phyloP scores from a whole-genome alignment of 495 filamentous ascomycete genomes.

The Elaphomyces granulatus region DNA sequence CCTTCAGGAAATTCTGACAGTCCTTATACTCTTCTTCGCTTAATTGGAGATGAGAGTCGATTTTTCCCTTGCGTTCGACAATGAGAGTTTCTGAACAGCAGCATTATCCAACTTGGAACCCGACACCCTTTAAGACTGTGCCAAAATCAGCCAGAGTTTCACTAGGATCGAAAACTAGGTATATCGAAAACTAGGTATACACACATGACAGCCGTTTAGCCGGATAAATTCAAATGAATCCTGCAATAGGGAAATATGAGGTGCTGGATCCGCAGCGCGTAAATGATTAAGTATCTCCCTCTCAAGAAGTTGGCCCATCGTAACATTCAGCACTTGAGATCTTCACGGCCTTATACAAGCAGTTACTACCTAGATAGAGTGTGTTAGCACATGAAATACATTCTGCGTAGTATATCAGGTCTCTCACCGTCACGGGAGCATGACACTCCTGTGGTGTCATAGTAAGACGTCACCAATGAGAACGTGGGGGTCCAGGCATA shows the following conservation, averaged over 20 bases:
- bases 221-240: slow-evolving; percentile 12
- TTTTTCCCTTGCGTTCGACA: too few relatives aligned
- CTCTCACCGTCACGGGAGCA: too few relatives aligned
- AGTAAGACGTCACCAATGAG: neutral
- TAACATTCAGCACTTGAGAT: slow-evolving; percentile 2
- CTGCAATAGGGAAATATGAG: slow-evolving; percentile 7
- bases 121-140: slow-evolving; percentile 2
- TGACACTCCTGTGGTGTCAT: neutral
- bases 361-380: too few relatives aligned
- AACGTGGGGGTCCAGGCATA: neutral
- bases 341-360: too few relatives aligned
- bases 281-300: slow-evolving; percentile 1
- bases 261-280: neutral
- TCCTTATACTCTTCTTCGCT: too few relatives aligned
- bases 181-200: slow-evolving; percentile 15
- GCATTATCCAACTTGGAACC: slow-evolving; percentile 5
- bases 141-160: slow-evolving; percentile 5
- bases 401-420: too few relatives aligned
- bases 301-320: neutral
- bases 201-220: slow-evolving; percentile 13
- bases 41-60: too few relatives aligned
- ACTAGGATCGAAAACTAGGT: too few relatives aligned
- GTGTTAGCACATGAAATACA: too few relatives aligned
- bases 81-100: slow-evolving; percentile 5
- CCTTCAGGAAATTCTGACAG: too few relatives aligned